phyloP scores from a whole-genome alignment of 306 rosid species.

The Nissolia schottii region DNA sequence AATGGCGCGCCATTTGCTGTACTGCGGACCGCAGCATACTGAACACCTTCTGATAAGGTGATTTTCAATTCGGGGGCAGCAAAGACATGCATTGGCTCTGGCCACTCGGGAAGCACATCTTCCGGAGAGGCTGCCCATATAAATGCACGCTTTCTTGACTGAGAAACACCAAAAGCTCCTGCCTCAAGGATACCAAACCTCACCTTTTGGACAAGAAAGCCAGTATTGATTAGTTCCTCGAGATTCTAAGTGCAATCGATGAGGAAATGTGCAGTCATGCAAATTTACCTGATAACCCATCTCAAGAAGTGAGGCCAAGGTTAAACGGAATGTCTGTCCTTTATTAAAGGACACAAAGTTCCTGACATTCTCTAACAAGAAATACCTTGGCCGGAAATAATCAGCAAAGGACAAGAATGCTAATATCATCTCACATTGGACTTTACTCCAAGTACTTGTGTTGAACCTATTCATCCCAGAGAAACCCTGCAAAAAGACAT shows the following conservation, averaged over 20 bases:
- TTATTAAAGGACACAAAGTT: slow-evolving; percentile 86
- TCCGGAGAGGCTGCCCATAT: slow-evolving; percentile 99
- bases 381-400: slow-evolving; percentile 92
- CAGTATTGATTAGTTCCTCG: neutral
- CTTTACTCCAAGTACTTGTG: slow-evolving; percentile 94
- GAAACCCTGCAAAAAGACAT: slow-evolving; percentile 61
- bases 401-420: slow-evolving; percentile 96
- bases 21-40: slow-evolving; percentile 83
- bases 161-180: slow-evolving; percentile 94
- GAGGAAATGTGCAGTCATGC: neutral
- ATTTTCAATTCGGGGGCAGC: slow-evolving; percentile 78
- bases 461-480: slow-evolving; percentile 98
- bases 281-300: slow-evolving; percentile 96
- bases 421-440: slow-evolving; percentile 94
- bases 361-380: slow-evolving; percentile 94
- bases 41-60: slow-evolving; percentile 45
- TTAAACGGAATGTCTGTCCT: slow-evolving; percentile 87
- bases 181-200: slow-evolving; percentile 97
- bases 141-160: slow-evolving; percentile 92
- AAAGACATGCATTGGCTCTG: slow-evolving; percentile 96
- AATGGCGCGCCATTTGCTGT: slow-evolving; percentile 89
- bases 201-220: slow-evolving; percentile 51
- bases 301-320: slow-evolving; percentile 92
- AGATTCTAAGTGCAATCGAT: slow-evolving; percentile 12
- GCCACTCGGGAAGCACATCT: slow-evolving; percentile 94